phyloP scores from a whole-genome alignment of 225 moss, liverwort and hornwort genomes.

The Bryoerythrophyllum caledonicum region DNA sequence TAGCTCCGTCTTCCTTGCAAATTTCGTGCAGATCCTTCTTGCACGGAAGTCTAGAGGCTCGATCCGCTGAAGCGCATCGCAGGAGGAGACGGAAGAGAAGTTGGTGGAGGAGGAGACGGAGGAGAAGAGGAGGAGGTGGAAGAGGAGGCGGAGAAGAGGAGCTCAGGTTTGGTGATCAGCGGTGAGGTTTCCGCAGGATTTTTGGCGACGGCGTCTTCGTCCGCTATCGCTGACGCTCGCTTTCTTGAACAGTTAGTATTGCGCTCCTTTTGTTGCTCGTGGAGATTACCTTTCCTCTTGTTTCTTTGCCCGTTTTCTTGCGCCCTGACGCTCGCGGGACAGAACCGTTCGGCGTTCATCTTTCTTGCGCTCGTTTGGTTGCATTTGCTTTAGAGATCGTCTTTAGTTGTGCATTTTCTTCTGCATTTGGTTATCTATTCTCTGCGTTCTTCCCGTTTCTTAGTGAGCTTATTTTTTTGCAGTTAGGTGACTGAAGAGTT shows the following conservation, averaged over 20 bases:
- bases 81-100: background rate
- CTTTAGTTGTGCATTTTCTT: background rate
- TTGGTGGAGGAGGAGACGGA: background rate
- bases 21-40: background rate
- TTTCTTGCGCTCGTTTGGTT: background rate
- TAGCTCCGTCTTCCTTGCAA: too few species aligned
- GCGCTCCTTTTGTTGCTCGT: background rate
- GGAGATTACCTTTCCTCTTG: background rate
- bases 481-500: background rate
- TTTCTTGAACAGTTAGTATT: background rate
- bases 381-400: background rate
- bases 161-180: background rate
- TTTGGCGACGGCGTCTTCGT: background rate
- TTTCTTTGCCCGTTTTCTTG: background rate
- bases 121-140: background rate
- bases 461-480: background rate
- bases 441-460: background rate
- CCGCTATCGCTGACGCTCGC: slow-evolving; percentile 9
- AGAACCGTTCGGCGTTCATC: background rate
- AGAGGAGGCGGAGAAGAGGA: background rate
- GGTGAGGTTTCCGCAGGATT: background rate
- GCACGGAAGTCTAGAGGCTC: background rate
- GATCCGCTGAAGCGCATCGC: background rate
- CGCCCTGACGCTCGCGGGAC: background rate
- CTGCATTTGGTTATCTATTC: background rate